phyloP scores from a whole-genome alignment of 805 yeast genomes.

The Suhomyces kilbournensis region DNA sequence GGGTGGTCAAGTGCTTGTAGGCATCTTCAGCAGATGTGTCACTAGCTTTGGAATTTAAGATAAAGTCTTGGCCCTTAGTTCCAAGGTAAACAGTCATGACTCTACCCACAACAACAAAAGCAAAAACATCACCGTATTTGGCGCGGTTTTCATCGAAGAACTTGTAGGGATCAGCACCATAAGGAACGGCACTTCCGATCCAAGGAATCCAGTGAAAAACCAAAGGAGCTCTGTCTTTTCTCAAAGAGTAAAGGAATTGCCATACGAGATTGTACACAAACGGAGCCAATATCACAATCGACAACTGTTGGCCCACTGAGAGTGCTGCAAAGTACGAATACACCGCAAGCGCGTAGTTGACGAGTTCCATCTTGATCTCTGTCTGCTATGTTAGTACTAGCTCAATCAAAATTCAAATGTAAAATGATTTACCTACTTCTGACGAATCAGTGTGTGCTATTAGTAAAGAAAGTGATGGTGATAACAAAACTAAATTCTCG shows the following conservation, averaged over 20 bases:
- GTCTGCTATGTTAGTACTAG: neutral
- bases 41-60: conserved; percentile 81
- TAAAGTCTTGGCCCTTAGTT: conserved; percentile 96
- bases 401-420: too few species aligned
- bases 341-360: conserved; percentile 14
- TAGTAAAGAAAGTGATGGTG: neutral
- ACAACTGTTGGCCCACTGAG: conserved; percentile 23
- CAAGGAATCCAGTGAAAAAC: conserved; percentile 94
- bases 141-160: conserved; percentile 77
- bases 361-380: conserved; percentile 22
- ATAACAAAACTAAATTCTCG: neutral
- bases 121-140: conserved; percentile 89
- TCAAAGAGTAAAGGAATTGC: conserved; percentile 67
- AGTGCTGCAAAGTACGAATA: conserved; percentile 22
- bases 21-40: conserved; percentile 97
- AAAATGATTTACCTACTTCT: neutral
- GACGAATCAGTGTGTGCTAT: neutral
- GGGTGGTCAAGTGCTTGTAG: conserved; percentile 95
- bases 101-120: conserved; percentile 85
- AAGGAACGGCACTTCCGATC: conserved; percentile 86
- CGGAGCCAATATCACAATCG: conserved; percentile 46
- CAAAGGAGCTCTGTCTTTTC: conserved; percentile 82
- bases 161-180: conserved; percentile 91
- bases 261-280: conserved; percentile 61
- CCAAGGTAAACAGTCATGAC: conserved; percentile 95